Percentiles rank a stretch among this genome's conserved stretches.
These are phyloP conservation scores for Leptodontidium sp. DNA, from an alignment of 2,329 filamentous ascomycete genomes.

Conservation along the genomic window DNA sequence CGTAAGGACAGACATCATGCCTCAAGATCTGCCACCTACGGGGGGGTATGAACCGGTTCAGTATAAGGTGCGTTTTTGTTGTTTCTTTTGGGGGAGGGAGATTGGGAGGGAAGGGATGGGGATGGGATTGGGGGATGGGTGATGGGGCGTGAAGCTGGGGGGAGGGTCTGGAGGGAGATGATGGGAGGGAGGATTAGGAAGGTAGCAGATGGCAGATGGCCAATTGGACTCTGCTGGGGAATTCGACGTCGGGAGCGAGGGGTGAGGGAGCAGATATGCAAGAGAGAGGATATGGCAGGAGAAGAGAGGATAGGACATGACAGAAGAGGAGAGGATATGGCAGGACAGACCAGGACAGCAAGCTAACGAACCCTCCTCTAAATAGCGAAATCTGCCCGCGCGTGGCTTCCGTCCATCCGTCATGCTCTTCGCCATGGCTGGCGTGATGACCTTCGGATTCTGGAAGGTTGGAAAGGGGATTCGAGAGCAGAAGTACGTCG, in stretches of 20 bases:
- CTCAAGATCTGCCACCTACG: constrained; percentile 94
- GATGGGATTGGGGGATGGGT: constrained; percentile 7
- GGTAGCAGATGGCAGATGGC: background rate
- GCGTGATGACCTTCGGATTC: constrained; percentile 89
- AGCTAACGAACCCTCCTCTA: constrained; percentile 30
- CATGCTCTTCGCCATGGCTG: constrained; percentile 79
- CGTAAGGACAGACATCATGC: constrained; percentile 66
- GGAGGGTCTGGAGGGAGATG: background rate
- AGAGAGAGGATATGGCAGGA: background rate
- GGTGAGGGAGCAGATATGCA: background rate
- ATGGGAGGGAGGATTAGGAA: background rate
- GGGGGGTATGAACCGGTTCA: constrained; percentile 97
- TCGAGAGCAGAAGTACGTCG: constrained; percentile 85
- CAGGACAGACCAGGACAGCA: background rate
- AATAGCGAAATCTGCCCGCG: constrained; percentile 87
- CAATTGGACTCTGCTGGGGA: background rate
- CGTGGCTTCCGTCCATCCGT: constrained; percentile 86
- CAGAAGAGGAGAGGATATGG: background rate
- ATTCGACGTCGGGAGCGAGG: background rate
- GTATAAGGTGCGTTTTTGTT: constrained; percentile 77
- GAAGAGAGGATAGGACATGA: background rate
- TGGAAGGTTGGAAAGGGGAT: constrained; percentile 85
- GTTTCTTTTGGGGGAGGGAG: background rate
- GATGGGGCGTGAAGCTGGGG: too few relatives aligned
- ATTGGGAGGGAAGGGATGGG: background rate